phyloP scores from a whole-genome alignment of 2,329 filamentous ascomycete species.

The Aureobasidium vineae region DNA sequence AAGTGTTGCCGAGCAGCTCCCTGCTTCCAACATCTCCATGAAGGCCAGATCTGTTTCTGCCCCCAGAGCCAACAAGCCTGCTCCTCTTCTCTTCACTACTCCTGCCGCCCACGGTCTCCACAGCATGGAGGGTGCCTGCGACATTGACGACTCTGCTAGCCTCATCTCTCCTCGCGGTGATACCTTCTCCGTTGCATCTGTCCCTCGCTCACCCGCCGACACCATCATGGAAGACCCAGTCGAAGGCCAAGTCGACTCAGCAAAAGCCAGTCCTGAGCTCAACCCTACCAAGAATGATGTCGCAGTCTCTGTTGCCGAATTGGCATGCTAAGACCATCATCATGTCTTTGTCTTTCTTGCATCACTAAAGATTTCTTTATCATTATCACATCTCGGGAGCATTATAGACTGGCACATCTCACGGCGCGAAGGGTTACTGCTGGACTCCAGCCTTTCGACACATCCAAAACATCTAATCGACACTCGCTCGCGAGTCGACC shows the following conservation, averaged over 20 bases:
- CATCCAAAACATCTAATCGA: background rate
- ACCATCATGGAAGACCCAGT: constrained; percentile 16
- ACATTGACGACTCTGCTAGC: constrained; percentile 18
- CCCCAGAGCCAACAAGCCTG: constrained; percentile 14
- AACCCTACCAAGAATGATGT: background rate
- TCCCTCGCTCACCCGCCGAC: constrained; percentile 17
- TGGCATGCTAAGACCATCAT: background rate
- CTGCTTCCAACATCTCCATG: background rate
- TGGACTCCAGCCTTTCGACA: constrained; percentile 19
- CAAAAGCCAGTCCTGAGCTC: constrained; percentile 23
- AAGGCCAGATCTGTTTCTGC: background rate
- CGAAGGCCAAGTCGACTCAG: constrained; percentile 18
- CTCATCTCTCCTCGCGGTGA: constrained; percentile 14
- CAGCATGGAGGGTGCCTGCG: constrained; percentile 22
- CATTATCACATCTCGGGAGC: background rate
- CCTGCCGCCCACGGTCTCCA: constrained; percentile 7
- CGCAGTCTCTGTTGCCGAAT: background rate
- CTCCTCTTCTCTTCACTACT: constrained; percentile 11
- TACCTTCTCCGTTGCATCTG: background rate
- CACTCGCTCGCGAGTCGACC: constrained; percentile 11
- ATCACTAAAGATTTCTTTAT: background rate
- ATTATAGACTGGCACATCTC: constrained; percentile 17
- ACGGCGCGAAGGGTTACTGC: constrained; percentile 14
- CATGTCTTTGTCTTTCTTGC: background rate
- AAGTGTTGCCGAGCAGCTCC: constrained; percentile 7